phyloP scores from a whole-genome alignment of 2,329 filamentous ascomycete species.

The Neonectria faginata region DNA sequence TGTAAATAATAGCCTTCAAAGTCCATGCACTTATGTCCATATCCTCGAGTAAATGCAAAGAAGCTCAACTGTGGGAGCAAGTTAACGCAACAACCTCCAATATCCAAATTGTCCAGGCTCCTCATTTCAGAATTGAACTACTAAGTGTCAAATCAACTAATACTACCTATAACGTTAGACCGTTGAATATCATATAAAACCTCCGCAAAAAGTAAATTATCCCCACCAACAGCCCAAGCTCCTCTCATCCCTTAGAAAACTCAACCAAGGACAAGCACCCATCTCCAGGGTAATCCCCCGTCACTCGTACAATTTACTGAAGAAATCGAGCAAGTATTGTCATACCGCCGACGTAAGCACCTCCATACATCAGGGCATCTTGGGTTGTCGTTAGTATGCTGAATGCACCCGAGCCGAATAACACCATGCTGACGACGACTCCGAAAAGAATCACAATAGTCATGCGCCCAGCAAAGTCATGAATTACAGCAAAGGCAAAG shows the following conservation, averaged over 20 bases:
- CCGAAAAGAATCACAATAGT: conserved; percentile 67
- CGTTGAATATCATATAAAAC: background rate
- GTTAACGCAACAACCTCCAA: too few relatives aligned
- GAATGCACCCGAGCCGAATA: conserved; percentile 45
- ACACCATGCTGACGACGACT: conserved; percentile 53
- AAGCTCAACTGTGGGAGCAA: background rate
- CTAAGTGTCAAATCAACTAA: background rate
- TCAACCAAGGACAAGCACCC: background rate
- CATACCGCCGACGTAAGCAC: conserved; percentile 53
- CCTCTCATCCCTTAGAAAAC: background rate
- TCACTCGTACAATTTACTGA: background rate
- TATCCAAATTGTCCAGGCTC: background rate
- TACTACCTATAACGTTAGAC: background rate
- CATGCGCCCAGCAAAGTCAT: conserved; percentile 67
- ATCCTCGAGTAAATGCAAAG: background rate
- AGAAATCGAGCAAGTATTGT: conserved; percentile 45
- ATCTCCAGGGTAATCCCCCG: background rate
- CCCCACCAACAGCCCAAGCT: background rate
- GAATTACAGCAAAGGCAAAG: conserved; percentile 68
- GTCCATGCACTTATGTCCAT: background rate
- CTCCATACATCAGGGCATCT: conserved; percentile 44
- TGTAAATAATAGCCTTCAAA: background rate
- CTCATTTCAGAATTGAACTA: background rate
- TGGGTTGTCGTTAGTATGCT: conserved; percentile 30
- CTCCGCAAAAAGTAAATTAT: background rate